Evolutionary conservation across 495 filamentous ascomycete species (phyloP), one percentile per base, ranked within the genome.

Genomic region (Xylaria scruposa): DNA sequence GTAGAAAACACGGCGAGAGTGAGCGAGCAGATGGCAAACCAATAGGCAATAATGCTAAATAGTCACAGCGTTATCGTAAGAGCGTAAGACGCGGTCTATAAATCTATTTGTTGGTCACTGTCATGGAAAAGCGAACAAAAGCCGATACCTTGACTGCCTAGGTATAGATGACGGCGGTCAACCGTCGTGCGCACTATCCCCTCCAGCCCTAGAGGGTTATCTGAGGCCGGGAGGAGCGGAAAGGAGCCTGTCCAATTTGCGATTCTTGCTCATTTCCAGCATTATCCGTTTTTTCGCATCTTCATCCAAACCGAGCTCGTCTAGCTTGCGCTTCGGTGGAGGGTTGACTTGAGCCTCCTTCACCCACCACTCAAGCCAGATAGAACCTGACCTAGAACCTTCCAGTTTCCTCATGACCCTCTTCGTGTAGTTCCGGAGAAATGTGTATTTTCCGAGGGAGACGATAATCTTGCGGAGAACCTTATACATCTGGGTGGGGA

Each of bases 261-360:
- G 60, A 9, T 13, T 44, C 0, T 63, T 17, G n/a, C 26, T 17
- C 60, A 63, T 63, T 21, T 42, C 21, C n/a, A 44, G 44, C 38
- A 44, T 0, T 38, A 63, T 17, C 5, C 38, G 36, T 17, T 44
- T 44, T 36, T 44, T 63, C 38, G 36, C 38, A 21, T 3, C n/a
- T 1, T n/a, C 21, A 13, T 63, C 60, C n/a, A 63, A 44, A 19
- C 38, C 36, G n/a, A 63, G 60, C 38, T 21, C 44, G 21, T 63
- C 60, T 19, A 63, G 3, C 60, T 63, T 63, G 21, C 60, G 36
- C 60, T 42, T 63, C 38, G 36, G 36, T 29, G 60, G 3, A 24
- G 36, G 38, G 13, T 9, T 38, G 8, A n/a, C 1, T 13, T 19
- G 3, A 7, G 33, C 9, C 17, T 60, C 7, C 31, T 13, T 60